These are phyloP conservation scores for Grosmannia clavigera DNA, from an alignment of 2,329 filamentous ascomycete species.

Conservation along the genomic window DNA sequence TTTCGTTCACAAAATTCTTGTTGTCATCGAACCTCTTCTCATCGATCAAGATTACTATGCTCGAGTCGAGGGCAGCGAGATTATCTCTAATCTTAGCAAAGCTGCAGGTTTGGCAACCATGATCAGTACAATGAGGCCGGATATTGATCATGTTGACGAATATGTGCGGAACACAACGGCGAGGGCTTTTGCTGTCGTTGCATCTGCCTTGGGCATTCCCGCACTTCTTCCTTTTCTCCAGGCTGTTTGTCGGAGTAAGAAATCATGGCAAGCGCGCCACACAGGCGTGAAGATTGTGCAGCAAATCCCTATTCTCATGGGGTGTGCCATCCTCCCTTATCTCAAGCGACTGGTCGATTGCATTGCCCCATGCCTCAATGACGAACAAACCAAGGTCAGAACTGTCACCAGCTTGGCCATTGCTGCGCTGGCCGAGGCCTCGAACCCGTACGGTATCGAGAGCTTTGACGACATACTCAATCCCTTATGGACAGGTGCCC, in stretches of 20 bases:
- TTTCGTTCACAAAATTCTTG: constrained; percentile 95
- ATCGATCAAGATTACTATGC: constrained; percentile 99
- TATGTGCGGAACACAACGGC: constrained; percentile 98
- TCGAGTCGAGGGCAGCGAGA: constrained; percentile 92
- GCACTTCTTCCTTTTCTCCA: constrained; percentile 88
- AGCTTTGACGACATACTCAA: constrained; percentile 97
- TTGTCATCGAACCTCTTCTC: constrained; percentile 96
- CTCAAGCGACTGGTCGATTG: constrained; percentile 93
- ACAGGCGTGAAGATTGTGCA: constrained; percentile 99
- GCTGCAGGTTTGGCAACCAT: constrained; percentile 94
- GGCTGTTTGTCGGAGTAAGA: constrained; percentile 94
- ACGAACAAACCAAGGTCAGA: constrained; percentile 94
- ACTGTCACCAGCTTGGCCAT: constrained; percentile 94
- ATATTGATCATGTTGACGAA: constrained; percentile 97
- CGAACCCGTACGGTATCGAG: constrained; percentile 97
- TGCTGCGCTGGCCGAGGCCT: constrained; percentile 86
- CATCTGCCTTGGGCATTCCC: constrained; percentile 89
- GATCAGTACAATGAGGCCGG: constrained; percentile 98
- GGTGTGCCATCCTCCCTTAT: constrained; percentile 89
- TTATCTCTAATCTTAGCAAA: constrained; percentile 95
- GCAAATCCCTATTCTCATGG: constrained; percentile 97
- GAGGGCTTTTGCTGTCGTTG: constrained; percentile 91
- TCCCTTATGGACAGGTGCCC: constrained; percentile 88
- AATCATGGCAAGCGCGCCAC: constrained; percentile 96
- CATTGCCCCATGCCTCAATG: constrained; percentile 88